phyloP scores from a whole-genome alignment of 1,284 basidiomycete species.

The Ceratobasidium sp. region DNA sequence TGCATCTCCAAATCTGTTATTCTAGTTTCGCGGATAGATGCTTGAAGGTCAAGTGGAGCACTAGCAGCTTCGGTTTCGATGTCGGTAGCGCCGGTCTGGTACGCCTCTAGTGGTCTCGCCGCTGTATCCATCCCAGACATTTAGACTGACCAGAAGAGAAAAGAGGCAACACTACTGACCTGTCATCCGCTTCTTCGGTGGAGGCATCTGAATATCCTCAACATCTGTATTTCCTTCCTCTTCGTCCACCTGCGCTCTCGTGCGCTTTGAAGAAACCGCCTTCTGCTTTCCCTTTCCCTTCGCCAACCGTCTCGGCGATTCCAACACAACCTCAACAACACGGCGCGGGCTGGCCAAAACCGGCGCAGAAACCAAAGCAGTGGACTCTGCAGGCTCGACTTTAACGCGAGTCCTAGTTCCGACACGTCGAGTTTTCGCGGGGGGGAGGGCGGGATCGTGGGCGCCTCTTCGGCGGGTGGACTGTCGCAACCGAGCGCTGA shows the following conservation, averaged over 20 bases:
- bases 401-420: slow-evolving; percentile 17
- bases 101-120: slow-evolving; percentile 6
- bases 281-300: slow-evolving; percentile 28
- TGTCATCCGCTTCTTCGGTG: neutral
- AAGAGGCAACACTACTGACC: neutral
- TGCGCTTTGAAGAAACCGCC: neutral
- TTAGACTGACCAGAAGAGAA: neutral
- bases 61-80: slow-evolving; percentile 16
- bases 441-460: slow-evolving; percentile 3
- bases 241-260: too few species aligned
- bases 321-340: slow-evolving; percentile 38
- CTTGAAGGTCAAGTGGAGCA: too few species aligned
- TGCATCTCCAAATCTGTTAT: slow-evolving; percentile 30
- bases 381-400: slow-evolving; percentile 3
- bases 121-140: neutral
- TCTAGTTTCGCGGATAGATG: slow-evolving; percentile 14
- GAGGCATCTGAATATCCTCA: too few species aligned
- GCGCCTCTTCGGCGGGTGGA: slow-evolving; percentile 33
- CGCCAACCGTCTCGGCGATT: neutral
- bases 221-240: too few species aligned
- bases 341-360: slow-evolving; percentile 14
- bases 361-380: neutral
- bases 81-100: slow-evolving; percentile 3
- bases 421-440: slow-evolving; percentile 18
- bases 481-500: slow-evolving; percentile 24